Percentiles rank a stretch among this genome's conserved stretches.
Evolutionary conservation across 768 basidiomycete species (phyloP).

Genomic region (Podaxis carcinomalis): DNA sequence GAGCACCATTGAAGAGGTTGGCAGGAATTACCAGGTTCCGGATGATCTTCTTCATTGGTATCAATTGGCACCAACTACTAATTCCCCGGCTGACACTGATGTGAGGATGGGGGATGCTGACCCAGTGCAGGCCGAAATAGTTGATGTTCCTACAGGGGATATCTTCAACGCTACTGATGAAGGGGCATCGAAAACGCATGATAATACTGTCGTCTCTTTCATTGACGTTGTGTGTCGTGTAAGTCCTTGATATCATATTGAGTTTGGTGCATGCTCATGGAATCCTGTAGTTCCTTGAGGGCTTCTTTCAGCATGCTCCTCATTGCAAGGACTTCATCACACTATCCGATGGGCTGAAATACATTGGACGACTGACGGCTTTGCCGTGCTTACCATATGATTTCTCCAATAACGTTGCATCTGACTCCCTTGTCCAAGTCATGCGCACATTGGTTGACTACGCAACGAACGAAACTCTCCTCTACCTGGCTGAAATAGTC

Average conservation of each 20-base stretch:
- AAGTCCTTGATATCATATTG: constrained; percentile 20
- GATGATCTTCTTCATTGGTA: constrained; percentile 68
- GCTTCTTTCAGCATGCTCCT: constrained; percentile 86
- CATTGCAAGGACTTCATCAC: constrained; percentile 90
- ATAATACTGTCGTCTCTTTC: constrained; percentile 72
- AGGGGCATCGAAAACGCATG: constrained; percentile 46
- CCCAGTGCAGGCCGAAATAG: constrained; percentile 13
- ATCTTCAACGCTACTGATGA: constrained; percentile 23
- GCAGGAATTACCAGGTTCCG: constrained; percentile 52
- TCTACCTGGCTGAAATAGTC: constrained; percentile 66
- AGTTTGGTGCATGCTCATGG: constrained; percentile 1
- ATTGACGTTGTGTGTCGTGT: constrained; percentile 80
- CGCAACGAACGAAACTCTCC: constrained; percentile 70
- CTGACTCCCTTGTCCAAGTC: constrained; percentile 84
- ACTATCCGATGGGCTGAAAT: constrained; percentile 65
- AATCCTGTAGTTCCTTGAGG: constrained; percentile 76
- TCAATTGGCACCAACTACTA: constrained; percentile 34
- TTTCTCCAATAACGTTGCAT: constrained; percentile 79
- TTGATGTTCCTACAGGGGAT: constrained; percentile 15
- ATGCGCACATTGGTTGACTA: constrained; percentile 88
- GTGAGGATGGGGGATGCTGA: constrained; percentile 48
- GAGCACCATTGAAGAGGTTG: constrained; percentile 69
- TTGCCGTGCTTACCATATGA: constrained; percentile 88
- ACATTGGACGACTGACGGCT: constrained; percentile 71
- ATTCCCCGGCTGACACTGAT: constrained; percentile 27